Percentiles rank a stretch among this genome's conserved stretches.
phyloP scores from a whole-genome alignment of 2,329 filamentous ascomycete species.

The Xylaria sp. region DNA sequence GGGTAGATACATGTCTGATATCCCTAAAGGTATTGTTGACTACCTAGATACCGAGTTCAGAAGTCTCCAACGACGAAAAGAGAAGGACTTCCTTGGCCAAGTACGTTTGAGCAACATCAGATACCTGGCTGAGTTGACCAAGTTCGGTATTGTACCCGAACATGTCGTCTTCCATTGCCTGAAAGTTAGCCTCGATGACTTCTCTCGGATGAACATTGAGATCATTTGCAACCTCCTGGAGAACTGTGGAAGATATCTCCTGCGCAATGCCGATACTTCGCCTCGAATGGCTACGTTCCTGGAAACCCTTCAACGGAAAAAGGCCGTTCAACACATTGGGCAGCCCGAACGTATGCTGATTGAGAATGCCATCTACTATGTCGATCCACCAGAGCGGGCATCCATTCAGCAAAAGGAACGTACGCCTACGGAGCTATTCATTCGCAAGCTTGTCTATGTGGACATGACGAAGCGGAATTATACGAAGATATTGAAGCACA shows the following conservation, averaged over 20 bases:
- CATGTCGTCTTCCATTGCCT: constrained; percentile 98
- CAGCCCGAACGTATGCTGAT: constrained; percentile 97
- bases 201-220: constrained; percentile 98
- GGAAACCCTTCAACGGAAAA: constrained; percentile 92
- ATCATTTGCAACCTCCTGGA: constrained; percentile 95
- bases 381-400: constrained; percentile 87
- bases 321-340: constrained; percentile 88
- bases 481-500: constrained; percentile 87
- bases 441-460: constrained; percentile 86
- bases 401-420: constrained; percentile 96
- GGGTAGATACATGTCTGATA: constrained; percentile 87
- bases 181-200: constrained; percentile 95
- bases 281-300: constrained; percentile 91
- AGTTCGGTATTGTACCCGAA: constrained; percentile 95
- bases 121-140: constrained; percentile 95
- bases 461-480: constrained; percentile 94
- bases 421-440: constrained; percentile 85
- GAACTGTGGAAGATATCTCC: constrained; percentile 89
- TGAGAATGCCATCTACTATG: constrained; percentile 96
- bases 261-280: constrained; percentile 87
- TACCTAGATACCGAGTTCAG: constrained; percentile 96
- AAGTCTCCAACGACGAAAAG: constrained; percentile 91
- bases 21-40: constrained; percentile 84
- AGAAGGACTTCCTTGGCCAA: constrained; percentile 94
- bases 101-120: constrained; percentile 91